phyloP scores from a whole-genome alignment of 108 stramenopile species.

The Skeletonema menzelii region DNA sequence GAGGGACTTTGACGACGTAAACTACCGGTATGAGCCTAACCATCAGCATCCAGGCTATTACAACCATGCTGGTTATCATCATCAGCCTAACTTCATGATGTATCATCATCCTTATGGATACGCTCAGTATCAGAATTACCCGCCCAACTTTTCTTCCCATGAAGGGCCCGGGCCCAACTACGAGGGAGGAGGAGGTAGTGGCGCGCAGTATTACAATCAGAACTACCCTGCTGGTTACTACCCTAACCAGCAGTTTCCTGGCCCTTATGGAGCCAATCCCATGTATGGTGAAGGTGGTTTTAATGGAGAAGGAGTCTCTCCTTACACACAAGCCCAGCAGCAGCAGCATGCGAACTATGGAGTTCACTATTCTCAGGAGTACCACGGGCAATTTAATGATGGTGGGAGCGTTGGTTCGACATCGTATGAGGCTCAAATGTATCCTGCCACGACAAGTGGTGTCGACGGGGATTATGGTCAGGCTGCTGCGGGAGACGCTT shows the following conservation, averaged over 20 bases:
- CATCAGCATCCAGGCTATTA: not conserved
- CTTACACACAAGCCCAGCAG: not conserved
- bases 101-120: conserved; percentile 3
- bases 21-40: not conserved
- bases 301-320: not conserved
- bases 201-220: not conserved
- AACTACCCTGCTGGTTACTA: not conserved
- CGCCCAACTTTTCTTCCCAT: not conserved
- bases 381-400: not conserved
- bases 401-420: not conserved
- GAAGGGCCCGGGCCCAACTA: not conserved
- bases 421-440: not conserved
- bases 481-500: not conserved
- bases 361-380: not conserved
- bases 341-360: conserved; percentile 1
- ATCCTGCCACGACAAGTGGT: not conserved
- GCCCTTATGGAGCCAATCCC: not conserved
- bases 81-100: not conserved
- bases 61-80: not conserved
- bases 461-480: not conserved
- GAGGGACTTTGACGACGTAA: not conserved
- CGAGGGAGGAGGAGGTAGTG: not conserved
- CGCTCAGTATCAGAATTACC: not conserved
- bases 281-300: not conserved
- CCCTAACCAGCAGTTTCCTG: not conserved